These are phyloP conservation scores for Fraxinus americana DNA, from an alignment of 257 asterid genomes.

Conservation along the genomic window DNA sequence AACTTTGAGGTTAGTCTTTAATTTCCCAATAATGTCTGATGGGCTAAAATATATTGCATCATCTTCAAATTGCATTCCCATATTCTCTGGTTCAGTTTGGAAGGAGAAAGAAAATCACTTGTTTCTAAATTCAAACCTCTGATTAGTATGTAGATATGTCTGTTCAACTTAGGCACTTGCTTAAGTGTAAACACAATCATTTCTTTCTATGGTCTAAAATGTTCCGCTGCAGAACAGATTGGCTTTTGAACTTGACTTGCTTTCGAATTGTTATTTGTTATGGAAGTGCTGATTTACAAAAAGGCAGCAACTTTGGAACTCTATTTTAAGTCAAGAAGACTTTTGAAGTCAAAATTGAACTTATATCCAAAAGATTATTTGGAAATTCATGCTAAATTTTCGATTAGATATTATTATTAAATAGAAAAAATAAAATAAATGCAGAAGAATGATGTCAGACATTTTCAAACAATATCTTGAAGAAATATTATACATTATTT, in stretches of 20 bases:
- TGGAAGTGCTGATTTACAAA: not conserved
- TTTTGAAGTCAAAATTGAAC: not conserved
- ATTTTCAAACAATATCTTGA: not conserved
- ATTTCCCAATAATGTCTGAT: not conserved
- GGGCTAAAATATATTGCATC: not conserved
- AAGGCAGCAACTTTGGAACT: not conserved
- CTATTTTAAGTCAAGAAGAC: not conserved
- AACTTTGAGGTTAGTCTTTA: not conserved
- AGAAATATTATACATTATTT: not conserved
- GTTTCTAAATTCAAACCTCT: not conserved
- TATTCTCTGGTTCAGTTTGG: constrained; percentile 1
- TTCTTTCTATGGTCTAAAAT: not conserved
- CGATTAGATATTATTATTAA: not conserved
- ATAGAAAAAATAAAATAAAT: too few relatives aligned
- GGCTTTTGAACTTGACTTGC: not conserved
- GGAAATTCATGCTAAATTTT: not conserved
- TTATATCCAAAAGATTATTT: not conserved
- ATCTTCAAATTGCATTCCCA: not conserved
- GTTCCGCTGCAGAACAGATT: not conserved
- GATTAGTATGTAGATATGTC: not conserved
- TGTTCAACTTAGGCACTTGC: not conserved
- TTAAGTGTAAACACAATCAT: not conserved
- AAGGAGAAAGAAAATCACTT: not conserved
- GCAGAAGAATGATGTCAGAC: not conserved
- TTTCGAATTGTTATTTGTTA: not conserved